Evolutionary conservation across 2,329 filamentous ascomycete genomes (phyloP).

Genomic region (Biscogniauxia marginata): DNA sequence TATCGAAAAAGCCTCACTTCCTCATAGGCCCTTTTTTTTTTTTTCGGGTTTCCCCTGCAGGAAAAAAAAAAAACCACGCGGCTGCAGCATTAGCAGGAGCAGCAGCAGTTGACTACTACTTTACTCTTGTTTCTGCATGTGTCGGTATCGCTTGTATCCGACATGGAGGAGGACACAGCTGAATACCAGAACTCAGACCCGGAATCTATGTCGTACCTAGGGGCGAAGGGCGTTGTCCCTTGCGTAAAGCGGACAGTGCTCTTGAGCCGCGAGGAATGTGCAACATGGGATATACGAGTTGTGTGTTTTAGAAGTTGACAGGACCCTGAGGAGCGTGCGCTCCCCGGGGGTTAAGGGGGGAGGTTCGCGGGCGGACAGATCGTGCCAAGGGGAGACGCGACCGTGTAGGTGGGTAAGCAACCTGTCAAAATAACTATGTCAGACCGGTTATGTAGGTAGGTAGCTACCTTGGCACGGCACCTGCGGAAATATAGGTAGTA

Average conservation of each 20-base stretch:
- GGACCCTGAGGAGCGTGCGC: neutral
- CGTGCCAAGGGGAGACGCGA: neutral
- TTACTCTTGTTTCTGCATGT: neutral
- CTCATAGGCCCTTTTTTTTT: neutral
- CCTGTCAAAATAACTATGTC: neutral
- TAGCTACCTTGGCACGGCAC: neutral
- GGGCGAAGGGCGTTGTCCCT: neutral
- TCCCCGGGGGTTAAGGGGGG: neutral
- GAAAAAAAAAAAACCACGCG: neutral
- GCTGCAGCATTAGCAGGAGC: neutral
- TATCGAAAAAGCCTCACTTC: neutral
- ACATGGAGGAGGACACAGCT: neutral
- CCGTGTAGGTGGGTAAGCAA: neutral
- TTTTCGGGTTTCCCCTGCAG: neutral
- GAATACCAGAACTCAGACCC: neutral
- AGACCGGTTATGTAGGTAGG: neutral
- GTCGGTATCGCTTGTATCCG: neutral
- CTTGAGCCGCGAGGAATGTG: neutral
- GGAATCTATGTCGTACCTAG: neutral
- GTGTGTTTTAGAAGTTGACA: neutral
- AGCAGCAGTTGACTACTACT: neutral
- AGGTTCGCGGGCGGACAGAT: neutral
- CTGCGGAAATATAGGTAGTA: neutral
- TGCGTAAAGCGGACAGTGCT: neutral
- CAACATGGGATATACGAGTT: neutral